phyloP scores from a whole-genome alignment of 2,329 filamentous ascomycete species.

The Cladophialophora psammophila region DNA sequence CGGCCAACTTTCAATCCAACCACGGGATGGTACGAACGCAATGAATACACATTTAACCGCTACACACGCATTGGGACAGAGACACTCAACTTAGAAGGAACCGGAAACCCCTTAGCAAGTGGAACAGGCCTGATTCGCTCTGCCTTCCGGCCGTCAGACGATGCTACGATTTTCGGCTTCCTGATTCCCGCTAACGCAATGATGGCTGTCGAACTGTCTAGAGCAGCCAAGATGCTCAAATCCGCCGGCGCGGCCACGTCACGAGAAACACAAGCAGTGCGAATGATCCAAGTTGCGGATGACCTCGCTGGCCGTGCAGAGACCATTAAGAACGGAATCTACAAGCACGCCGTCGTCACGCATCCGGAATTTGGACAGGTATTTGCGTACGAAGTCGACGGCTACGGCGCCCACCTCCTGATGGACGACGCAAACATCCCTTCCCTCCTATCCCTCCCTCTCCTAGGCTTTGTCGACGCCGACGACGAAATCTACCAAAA shows the following conservation, averaged over 20 bases:
- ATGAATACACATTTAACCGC: conserved; percentile 88
- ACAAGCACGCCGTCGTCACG: conserved; percentile 77
- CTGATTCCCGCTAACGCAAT: conserved; percentile 96
- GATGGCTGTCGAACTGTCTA: conserved; percentile 87
- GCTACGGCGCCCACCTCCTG: conserved; percentile 66
- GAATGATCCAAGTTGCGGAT: conserved; percentile 52
- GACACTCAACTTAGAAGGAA: conserved; percentile 79
- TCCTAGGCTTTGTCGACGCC: conserved; percentile 60
- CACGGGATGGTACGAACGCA: conserved; percentile 69
- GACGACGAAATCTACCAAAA: conserved; percentile 81
- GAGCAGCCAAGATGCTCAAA: conserved; percentile 73
- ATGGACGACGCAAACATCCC: conserved; percentile 74
- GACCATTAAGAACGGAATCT: conserved; percentile 76
- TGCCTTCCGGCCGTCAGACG: conserved; percentile 93
- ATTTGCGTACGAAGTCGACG: conserved; percentile 71
- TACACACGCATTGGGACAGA: conserved; percentile 84
- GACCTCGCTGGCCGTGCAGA: conserved; percentile 65
- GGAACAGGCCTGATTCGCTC: conserved; percentile 87
- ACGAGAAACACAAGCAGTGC: conserved; percentile 18
- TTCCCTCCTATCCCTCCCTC: conserved; percentile 66
- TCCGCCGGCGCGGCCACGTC: conserved; percentile 41
- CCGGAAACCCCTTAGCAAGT: conserved; percentile 88
- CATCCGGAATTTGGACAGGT: conserved; percentile 62
- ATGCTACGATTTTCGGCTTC: conserved; percentile 91
- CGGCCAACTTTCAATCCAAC: conserved; percentile 77